phyloP scores from a whole-genome alignment of 179 eudicot genomes.

The Beta macrorhiza region DNA sequence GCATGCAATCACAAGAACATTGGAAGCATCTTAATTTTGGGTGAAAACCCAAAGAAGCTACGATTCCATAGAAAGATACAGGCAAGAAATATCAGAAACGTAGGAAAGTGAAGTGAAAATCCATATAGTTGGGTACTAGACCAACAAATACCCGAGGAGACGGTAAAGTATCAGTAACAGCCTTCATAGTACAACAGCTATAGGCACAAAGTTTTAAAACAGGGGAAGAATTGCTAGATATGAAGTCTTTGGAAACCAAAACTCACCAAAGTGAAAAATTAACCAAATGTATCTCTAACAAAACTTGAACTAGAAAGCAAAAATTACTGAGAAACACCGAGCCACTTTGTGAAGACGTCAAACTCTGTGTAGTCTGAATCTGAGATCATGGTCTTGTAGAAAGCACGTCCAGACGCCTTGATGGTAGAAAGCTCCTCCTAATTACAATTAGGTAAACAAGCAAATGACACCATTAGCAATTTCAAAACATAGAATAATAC shows the following conservation, averaged over 20 bases:
- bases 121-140: neutral
- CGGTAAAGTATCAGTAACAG: neutral
- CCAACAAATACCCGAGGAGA: neutral
- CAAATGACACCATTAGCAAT: neutral
- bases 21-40: too few species aligned
- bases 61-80: too few species aligned
- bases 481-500: neutral
- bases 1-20: too few species aligned
- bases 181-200: neutral
- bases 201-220: neutral
- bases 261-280: neutral
- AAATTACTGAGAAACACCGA: conserved; percentile 32
- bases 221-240: neutral
- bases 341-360: conserved; percentile 81
- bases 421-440: conserved; percentile 65
- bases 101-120: neutral
- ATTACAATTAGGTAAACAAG: neutral
- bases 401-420: conserved; percentile 62
- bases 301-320: conserved; percentile 11
- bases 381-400: conserved; percentile 87
- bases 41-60: neutral
- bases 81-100: neutral
- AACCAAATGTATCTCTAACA: conserved; percentile 11
- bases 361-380: conserved; percentile 80
- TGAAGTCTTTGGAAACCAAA: conserved; percentile 1